phyloP scores from a whole-genome alignment of 306 rosid genomes.

The Fagus crenata region DNA sequence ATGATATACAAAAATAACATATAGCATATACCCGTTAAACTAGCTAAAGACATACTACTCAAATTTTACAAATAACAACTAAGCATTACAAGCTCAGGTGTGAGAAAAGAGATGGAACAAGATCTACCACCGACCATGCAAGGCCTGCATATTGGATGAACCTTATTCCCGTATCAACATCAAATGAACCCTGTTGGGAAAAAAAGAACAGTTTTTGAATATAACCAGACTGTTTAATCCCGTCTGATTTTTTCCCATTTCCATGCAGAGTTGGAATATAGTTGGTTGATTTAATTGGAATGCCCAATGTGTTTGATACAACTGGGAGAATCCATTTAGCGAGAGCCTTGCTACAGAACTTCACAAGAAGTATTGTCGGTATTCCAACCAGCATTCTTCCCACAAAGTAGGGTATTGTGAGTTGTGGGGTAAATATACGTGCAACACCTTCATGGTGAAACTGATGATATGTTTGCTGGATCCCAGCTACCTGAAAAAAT shows the following conservation, averaged over 20 bases:
- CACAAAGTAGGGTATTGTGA: constrained; percentile 47
- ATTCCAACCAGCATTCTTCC: constrained; percentile 84
- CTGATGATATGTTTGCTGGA: constrained; percentile 91
- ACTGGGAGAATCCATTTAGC: constrained; percentile 89
- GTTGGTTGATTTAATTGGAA: constrained; percentile 73
- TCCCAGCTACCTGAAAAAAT: constrained; percentile 70
- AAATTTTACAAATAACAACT: not conserved
- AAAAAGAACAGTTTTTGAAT: constrained; percentile 52
- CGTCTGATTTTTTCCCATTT: constrained; percentile 44
- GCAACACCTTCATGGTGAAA: constrained; percentile 79
- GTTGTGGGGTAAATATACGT: constrained; percentile 56
- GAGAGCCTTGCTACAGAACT: constrained; percentile 87
- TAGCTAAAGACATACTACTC: not conserved
- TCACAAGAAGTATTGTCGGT: constrained; percentile 78
- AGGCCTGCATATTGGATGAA: constrained; percentile 87
- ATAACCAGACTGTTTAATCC: constrained; percentile 48
- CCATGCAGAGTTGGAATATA: constrained; percentile 63
- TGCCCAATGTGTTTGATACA: constrained; percentile 71
- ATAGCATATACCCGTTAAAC: not conserved
- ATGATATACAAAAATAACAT: constrained; percentile 22
- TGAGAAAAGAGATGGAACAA: constrained; percentile 77
- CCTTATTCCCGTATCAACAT: constrained; percentile 88
- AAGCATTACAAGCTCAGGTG: constrained; percentile 51
- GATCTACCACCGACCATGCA: constrained; percentile 94
- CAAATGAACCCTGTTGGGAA: constrained; percentile 53